Evolutionary conservation across 2,329 filamentous ascomycete genomes (phyloP), one percentile per base, ranked within the genome.

Genomic region (Aspergillus neotritici): DNA sequence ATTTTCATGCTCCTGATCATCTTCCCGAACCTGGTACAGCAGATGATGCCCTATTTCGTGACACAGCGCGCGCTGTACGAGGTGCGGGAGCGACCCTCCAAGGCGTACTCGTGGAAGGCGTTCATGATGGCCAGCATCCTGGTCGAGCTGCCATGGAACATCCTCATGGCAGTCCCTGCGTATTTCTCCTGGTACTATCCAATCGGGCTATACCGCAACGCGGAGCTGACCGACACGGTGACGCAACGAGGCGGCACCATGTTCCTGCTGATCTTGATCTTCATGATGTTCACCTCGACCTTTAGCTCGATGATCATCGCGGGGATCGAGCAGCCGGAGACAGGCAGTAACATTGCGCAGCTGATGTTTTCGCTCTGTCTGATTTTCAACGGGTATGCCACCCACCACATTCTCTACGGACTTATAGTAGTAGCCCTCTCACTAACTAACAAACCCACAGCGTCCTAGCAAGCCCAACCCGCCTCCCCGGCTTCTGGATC

Each of bases 1-100:
- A 85, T 94, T 53, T 94, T 93, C 77, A 86, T 91, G 76, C 68
- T 90, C 31, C 70, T 84, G 11, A 87, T 83, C 37, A 80, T 94
- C 60, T 91, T 93, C 61, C 83, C 84, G 33, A 66, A 64, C 41
- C 49, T 67, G 5, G 58, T 66, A 12, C 62, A 67, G 41, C 63
- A 77, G 52, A 76, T 78, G 52, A 77, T 78, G 65, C 77, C 77
- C 0, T 65, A 74, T 10, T 79, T 79, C 55, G 67, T 77, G 21
- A 74, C 68, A 1, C 75, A 78, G 53, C 70, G 76, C 28, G 68
- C 73, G 1, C 62, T 80, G 4, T 79, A 78, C 61, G 76, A 79
- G 62, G 73, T 73, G 7, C 74, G 76, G 34, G 76, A 80, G 54
- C 68, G 75, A 1, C 75, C 80, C 0, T 79, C 74, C 65, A 85